These are phyloP conservation scores for Circinella minor DNA, from an alignment of 371 early-diverging fungal species.

Conservation along the genomic window DNA sequence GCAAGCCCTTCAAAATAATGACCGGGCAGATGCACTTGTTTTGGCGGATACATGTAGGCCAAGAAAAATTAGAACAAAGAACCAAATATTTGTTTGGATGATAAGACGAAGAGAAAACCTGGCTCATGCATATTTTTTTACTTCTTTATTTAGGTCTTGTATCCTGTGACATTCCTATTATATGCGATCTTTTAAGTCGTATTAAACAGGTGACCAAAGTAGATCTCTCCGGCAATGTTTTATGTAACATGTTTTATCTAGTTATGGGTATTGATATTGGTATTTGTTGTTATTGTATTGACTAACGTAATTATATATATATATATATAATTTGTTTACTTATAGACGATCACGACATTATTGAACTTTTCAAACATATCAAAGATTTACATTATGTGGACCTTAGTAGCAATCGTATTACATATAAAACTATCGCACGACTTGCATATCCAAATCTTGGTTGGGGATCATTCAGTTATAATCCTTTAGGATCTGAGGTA, in stretches of 20 bases:
- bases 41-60: conserved; percentile 8
- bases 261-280: no score
- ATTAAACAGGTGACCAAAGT: conserved; percentile 16
- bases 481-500: conserved; percentile 29
- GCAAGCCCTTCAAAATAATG: background rate
- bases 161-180: conserved; percentile 9
- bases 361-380: conserved; percentile 13
- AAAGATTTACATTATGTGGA: conserved; percentile 21
- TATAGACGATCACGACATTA: conserved; percentile 33
- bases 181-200: conserved; percentile 24
- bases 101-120: background rate
- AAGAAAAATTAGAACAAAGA: background rate
- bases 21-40: background rate
- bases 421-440: background rate
- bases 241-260: conserved; percentile 21
- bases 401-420: conserved; percentile 32
- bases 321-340: background rate
- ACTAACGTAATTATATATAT: background rate
- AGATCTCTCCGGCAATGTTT: conserved; percentile 33
- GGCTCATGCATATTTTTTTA: background rate
- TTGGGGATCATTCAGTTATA: conserved; percentile 22
- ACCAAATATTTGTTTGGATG: background rate
- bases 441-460: conserved; percentile 5
- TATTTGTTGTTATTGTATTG: background rate
- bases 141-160: background rate